phyloP scores from a whole-genome alignment of 805 yeast species.

The Kockiozyma suomiensis region DNA sequence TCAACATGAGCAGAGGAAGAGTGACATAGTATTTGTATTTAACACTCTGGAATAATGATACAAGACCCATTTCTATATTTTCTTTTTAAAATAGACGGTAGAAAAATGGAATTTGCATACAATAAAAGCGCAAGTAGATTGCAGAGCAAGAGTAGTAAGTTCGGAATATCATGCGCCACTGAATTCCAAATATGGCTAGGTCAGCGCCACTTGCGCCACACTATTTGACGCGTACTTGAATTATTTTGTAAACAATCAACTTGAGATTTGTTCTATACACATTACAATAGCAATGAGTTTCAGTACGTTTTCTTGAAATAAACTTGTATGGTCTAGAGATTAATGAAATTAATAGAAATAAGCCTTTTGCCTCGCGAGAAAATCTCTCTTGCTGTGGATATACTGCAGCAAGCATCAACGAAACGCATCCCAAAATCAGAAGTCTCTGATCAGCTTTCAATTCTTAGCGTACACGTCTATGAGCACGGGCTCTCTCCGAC shows the following conservation, averaged over 20 bases:
- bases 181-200: too few species aligned
- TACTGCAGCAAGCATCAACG: slow-evolving; percentile 9
- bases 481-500: slow-evolving; percentile 22
- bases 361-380: slow-evolving; percentile 17
- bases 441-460: slow-evolving; percentile 23
- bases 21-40: slow-evolving; percentile 33
- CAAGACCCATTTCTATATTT: slow-evolving; percentile 13
- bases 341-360: slow-evolving; percentile 2
- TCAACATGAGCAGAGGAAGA: slow-evolving; percentile 30
- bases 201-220: too few species aligned
- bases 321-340: not conserved
- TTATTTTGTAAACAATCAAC: not conserved
- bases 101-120: too few species aligned
- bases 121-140: too few species aligned
- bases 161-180: too few species aligned
- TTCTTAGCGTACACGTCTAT: slow-evolving; percentile 17
- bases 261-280: too few species aligned
- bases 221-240: slow-evolving; percentile 2
- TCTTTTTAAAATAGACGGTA: too few species aligned
- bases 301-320: too few species aligned
- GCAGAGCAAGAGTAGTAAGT: too few species aligned
- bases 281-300: too few species aligned
- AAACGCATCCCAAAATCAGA: slow-evolving; percentile 12
- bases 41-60: slow-evolving; percentile 12
- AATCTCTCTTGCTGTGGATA: slow-evolving; percentile 13